Percentiles rank a stretch among this genome's conserved stretches.
These are phyloP conservation scores for Lasiosphaeriaceae sp. DNA, from an alignment of 495 filamentous ascomycete genomes.

Conservation along the genomic window DNA sequence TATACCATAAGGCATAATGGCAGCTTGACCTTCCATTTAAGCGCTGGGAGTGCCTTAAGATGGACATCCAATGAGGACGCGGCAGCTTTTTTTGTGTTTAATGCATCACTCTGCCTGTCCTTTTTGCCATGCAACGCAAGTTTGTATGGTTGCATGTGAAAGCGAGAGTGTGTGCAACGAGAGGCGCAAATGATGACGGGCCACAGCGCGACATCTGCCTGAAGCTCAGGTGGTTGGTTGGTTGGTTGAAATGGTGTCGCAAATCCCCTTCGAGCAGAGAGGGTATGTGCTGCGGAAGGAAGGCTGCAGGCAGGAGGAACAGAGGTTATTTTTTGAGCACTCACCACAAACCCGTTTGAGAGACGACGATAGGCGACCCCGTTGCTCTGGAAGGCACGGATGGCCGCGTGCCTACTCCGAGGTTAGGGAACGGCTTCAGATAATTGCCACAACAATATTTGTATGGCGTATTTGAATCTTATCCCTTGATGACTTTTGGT, in stretches of 20 bases:
- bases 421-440: no score
- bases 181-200: neutral
- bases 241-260: neutral
- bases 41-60: neutral
- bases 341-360: no score
- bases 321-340: no score
- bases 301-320: neutral
- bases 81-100: no score
- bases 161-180: neutral
- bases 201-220: neutral
- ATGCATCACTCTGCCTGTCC: neutral
- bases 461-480: no score
- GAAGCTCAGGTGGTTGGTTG: neutral
- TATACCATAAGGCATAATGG: neutral
- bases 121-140: neutral
- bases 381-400: no score
- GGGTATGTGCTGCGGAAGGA: neutral
- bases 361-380: no score
- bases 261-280: neutral
- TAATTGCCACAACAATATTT: no score
- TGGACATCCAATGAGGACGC: conserved; percentile 6
- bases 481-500: no score
- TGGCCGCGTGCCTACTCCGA: no score
- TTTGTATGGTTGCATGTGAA: neutral
- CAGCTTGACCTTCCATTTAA: neutral